Evolutionary conservation across 495 filamentous ascomycete genomes (phyloP).

Genomic region (Neurospora intermedia): DNA sequence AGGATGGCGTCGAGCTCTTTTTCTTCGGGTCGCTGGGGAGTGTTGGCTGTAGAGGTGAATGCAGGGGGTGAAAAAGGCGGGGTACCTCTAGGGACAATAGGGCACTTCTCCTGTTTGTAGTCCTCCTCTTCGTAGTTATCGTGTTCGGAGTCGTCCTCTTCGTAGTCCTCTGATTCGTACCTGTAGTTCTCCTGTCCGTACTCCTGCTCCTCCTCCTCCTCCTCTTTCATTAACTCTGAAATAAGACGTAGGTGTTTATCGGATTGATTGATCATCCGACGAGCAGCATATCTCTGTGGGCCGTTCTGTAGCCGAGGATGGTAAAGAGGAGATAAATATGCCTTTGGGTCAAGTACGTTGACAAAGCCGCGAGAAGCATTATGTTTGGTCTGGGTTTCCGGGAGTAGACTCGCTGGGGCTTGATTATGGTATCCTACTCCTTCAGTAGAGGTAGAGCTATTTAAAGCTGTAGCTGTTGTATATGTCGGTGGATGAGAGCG

Average conservation of each 20-base stretch:
- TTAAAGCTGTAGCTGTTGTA: not conserved
- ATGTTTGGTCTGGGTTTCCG: not conserved
- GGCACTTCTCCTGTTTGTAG: too few relatives aligned
- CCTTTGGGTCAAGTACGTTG: not conserved
- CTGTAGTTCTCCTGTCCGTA: not conserved
- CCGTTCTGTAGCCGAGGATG: not conserved
- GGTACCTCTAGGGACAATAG: too few relatives aligned
- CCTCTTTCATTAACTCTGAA: not conserved
- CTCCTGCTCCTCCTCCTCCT: not conserved
- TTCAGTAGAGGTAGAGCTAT: not conserved
- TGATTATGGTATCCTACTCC: not conserved
- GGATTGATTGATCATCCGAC: not conserved
- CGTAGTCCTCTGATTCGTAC: not conserved
- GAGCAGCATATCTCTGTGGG: not conserved
- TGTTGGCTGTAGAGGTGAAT: not conserved
- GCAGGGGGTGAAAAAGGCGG: too few relatives aligned
- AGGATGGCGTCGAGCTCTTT: not conserved
- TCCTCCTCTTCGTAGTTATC: not conserved
- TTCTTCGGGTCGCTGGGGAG: not conserved
- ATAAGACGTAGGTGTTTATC: not conserved
- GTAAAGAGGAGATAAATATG: not conserved
- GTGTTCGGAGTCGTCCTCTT: not conserved
- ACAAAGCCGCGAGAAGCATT: not conserved
- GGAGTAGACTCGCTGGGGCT: not conserved
- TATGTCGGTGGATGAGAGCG: not conserved